Conservation (phyloP, 2,329 filamentous ascomycete species). For the Fusarium sarcochroum region DNA sequence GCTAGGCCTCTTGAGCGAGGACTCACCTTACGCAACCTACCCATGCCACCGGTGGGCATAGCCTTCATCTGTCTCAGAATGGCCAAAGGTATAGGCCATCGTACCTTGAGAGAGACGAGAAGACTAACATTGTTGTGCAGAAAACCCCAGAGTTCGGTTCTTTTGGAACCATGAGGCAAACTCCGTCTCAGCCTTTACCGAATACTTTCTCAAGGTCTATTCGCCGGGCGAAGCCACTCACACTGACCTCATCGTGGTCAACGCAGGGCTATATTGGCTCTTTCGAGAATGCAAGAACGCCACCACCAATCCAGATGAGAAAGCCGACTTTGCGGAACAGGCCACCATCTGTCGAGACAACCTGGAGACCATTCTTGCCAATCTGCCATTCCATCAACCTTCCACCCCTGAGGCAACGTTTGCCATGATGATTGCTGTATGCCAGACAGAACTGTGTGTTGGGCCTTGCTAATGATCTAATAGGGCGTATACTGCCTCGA, state of each 20-base stretch:
- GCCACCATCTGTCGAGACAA: constrained; percentile 46
- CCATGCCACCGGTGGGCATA: not conserved
- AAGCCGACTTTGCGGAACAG: constrained; percentile 39
- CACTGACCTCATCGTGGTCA: constrained; percentile 50
- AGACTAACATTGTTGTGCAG: not conserved
- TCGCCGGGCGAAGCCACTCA: constrained; percentile 39
- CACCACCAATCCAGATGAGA: constrained; percentile 5
- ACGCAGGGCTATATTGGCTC: constrained; percentile 48
- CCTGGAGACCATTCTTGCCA: constrained; percentile 48
- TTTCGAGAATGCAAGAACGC: constrained; percentile 37
- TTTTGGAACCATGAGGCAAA: constrained; percentile 15
- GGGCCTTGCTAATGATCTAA: no score
- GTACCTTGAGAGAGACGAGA: no score
- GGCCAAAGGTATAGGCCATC: not conserved
- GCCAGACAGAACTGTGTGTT: no score
- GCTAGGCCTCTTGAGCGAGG: not conserved
- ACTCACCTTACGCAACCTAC: not conserved
- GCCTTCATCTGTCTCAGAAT: constrained; percentile 1
- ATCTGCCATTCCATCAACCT: constrained; percentile 49
- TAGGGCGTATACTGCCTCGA: constrained; percentile 5
- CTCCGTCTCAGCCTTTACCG: constrained; percentile 35
- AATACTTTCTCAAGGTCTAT: constrained; percentile 41
- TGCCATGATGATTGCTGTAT: constrained; percentile 30
- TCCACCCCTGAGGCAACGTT: constrained; percentile 41
- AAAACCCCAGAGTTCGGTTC: constrained; percentile 30